phyloP scores from a whole-genome alignment of 2,329 filamentous ascomycete species.

The Aspergillus pseudonomiae region DNA sequence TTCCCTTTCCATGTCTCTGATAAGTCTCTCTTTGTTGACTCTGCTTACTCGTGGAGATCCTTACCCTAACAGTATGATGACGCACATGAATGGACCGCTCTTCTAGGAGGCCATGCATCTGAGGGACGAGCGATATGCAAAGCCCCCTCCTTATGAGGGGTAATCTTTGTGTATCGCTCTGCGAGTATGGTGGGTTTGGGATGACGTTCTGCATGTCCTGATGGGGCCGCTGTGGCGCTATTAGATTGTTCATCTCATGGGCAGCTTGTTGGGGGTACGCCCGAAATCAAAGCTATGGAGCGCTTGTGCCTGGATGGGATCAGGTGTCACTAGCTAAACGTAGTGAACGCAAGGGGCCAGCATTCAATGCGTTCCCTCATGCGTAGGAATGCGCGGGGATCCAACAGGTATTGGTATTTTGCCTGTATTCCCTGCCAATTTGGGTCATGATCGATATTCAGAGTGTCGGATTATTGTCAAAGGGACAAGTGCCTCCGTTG shows the following conservation, averaged over 20 bases:
- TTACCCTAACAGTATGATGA: neutral
- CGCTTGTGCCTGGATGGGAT: neutral
- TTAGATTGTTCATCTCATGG: neutral
- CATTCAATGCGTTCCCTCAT: too few relatives aligned
- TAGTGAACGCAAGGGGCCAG: neutral
- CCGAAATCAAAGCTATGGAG: too few relatives aligned
- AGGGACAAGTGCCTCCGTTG: neutral
- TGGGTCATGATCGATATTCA: neutral
- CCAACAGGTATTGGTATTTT: neutral
- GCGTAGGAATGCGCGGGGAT: neutral
- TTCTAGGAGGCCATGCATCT: neutral
- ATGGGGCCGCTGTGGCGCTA: neutral
- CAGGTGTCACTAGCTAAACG: neutral
- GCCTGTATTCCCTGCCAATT: neutral
- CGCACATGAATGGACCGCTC: neutral
- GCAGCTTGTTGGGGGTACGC: neutral
- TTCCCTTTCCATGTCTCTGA: neutral
- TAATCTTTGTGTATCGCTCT: neutral
- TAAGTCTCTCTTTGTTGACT: neutral
- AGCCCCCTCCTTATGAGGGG: neutral
- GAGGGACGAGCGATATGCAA: neutral
- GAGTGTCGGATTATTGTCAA: neutral
- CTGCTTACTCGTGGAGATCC: neutral
- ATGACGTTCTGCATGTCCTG: neutral
- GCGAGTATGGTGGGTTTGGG: neutral